Base-by-base conservation (phyloP, 78 protist species). In the Tieghemostelium lacteum region DNA sequence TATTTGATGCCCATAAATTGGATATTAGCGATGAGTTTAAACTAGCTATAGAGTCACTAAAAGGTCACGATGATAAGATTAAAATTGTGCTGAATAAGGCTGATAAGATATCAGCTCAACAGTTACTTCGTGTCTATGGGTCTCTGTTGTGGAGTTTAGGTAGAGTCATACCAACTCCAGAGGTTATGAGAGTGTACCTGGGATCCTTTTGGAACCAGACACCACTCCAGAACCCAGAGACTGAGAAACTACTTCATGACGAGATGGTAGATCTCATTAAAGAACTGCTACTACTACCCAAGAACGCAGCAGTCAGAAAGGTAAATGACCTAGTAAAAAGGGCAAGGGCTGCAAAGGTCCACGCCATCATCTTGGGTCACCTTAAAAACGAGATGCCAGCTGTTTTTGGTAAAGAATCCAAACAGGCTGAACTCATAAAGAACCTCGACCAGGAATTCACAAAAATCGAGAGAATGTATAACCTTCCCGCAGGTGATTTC, bases 1-100 rank as follows among this genome's bases (percentile, higher is more conserved):
- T 97, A 67, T 97, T 97, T 83, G 99, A 97, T 73, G 97, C 98
- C 10, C 93, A 96, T 78, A 97, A 97, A 80, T 93, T 97, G 34
- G 98, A 97, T 69, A 95, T 97, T 7, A 80, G 93, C 40, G 95
- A 93, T 33, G 98, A 97, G 77, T 85, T 96, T 63, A 74, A 86
- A 75, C 24, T 20, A 50, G 71, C 88, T 28, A 94, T 97, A 37
- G 93, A 86, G 67, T 26, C 45, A 28, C 95, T 96, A 63, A 91
- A 66, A 37, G 92, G 88, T 20, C 86, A 95, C 36, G 98, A 95
- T 58, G 98, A 95, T 71, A 97, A 97, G 80, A 83, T 97, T 64
- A 92, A 94, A 50, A 86, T 97, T n/a, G 95, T 97, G 28, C 92
- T 97, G 40, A 97, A 97, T 77, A 97, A 97, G 85, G 88, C 98